Evolutionary conservation across 2,329 filamentous ascomycete genomes (phyloP).

Genomic region (Tolypocladium ophioglossoides): DNA sequence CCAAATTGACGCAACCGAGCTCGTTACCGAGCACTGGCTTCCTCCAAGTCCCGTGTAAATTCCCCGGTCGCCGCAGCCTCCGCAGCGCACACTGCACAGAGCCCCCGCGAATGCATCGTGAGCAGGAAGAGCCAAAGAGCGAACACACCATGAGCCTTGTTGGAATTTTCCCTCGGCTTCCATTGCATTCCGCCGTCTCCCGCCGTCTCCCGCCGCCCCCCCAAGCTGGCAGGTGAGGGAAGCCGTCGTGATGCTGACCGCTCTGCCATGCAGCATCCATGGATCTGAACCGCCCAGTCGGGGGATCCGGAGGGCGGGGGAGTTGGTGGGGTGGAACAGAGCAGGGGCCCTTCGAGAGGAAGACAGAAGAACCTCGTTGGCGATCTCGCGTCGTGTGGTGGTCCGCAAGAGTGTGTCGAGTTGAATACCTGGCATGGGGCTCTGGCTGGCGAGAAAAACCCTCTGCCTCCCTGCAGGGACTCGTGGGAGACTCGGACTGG

Average conservation of each 20-base stretch:
- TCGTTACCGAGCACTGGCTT: background rate
- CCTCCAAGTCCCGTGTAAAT: background rate
- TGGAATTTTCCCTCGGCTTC: background rate
- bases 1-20: background rate
- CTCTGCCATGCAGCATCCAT: background rate
- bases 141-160: background rate
- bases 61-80: background rate
- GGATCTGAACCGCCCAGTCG: background rate
- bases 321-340: background rate
- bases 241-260: background rate
- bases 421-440: background rate
- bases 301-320: background rate
- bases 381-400: background rate
- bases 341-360: background rate
- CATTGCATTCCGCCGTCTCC: background rate
- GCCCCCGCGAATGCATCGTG: background rate
- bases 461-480: background rate
- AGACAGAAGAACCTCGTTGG: background rate
- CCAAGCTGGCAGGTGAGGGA: background rate
- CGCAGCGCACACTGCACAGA: background rate
- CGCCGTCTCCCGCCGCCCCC: background rate
- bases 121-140: background rate
- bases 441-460: background rate
- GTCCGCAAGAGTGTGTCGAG: background rate
- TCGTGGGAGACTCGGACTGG: background rate